Evolutionary conservation across 495 filamentous ascomycete species (phyloP), one percentile per base, ranked within the genome.

Genomic region (Amphirosellinia nigrospora): DNA sequence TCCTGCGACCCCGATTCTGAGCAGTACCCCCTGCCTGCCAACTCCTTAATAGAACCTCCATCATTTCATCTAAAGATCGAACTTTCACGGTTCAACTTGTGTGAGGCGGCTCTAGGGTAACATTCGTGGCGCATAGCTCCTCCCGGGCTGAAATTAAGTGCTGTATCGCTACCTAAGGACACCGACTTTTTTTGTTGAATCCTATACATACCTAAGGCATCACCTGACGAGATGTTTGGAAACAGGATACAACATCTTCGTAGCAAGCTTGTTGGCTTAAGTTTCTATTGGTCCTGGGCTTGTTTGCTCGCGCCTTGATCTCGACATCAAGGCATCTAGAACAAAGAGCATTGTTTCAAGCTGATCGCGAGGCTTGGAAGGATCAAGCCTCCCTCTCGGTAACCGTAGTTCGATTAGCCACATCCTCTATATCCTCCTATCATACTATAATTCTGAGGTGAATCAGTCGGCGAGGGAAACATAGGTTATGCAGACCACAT

Each of bases 1-100:
- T 53, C 58, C 50, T 53, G 63, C 21, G 28, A 65, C 63, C 62
- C 63, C 19, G 45, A 62, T 46, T 67, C 60, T 71, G 62, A 41
- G 8, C 38, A 36, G n/a, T 21, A 53, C 28, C 7, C 7, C 63
- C 30, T 53, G 45, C 23, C 36, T 39, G 36, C 8, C 36, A 3
- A 36, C 34, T 36, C 34, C 34, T 36, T 36, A 8, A 36, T 36
- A 36, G 34, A 36, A 36, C 8, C 8, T n/a, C n/a, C n/a, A 9
- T n/a, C 43, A 50, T 34, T 50, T 50, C 28, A 41, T 61, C 21
- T 41, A 4, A 61, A 58, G 21, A 32, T 23, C n/a, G 16, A 39
- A 36, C 21, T 58, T n/a, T 28, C 8, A 26, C 36, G 28, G 6
- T 16, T 61, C 36, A 45, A 26, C 60, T 63, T 45, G 39, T 34